These are phyloP conservation scores for Geranium incanum DNA, from an alignment of 441 rosid genomes.

Conservation along the genomic window DNA sequence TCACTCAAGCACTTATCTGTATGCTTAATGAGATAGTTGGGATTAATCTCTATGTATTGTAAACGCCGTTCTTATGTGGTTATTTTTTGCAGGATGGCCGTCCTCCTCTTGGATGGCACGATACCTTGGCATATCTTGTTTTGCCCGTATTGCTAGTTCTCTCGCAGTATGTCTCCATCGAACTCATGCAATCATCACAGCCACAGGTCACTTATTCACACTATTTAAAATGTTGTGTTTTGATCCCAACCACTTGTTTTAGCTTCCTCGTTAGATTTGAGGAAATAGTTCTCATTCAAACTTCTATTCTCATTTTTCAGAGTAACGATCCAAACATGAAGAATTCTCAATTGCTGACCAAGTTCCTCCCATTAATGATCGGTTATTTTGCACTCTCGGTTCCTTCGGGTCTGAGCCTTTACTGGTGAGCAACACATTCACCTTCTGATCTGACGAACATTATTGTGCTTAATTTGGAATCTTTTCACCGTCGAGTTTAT, in stretches of 20 bases:
- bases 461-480: not conserved
- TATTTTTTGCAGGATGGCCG: slow-evolving; percentile 66
- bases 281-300: not conserved
- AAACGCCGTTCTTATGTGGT: not conserved
- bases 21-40: not conserved
- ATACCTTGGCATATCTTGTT: slow-evolving; percentile 80
- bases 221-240: not conserved
- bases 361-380: slow-evolving; percentile 76
- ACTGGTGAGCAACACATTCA: slow-evolving; percentile 54
- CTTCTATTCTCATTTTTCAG: slow-evolving; percentile 31
- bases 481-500: not conserved
- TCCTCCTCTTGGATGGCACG: slow-evolving; percentile 95
- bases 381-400: slow-evolving; percentile 92
- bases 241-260: not conserved
- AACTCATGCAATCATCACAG: slow-evolving; percentile 91
- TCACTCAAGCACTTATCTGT: not conserved
- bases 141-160: slow-evolving; percentile 63
- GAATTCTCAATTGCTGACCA: slow-evolving; percentile 74
- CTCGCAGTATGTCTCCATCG: slow-evolving; percentile 72
- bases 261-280: not conserved
- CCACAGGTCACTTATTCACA: not conserved
- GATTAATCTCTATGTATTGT: not conserved
- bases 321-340: slow-evolving; percentile 76
- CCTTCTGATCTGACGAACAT: slow-evolving; percentile 13
- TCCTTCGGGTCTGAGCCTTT: slow-evolving; percentile 97